A percentile compares a stretch with the other conserved stretches of the same genome.
Conservation (phyloP, 2,329 filamentous ascomycete species). For the Seiridium cupressi region DNA sequence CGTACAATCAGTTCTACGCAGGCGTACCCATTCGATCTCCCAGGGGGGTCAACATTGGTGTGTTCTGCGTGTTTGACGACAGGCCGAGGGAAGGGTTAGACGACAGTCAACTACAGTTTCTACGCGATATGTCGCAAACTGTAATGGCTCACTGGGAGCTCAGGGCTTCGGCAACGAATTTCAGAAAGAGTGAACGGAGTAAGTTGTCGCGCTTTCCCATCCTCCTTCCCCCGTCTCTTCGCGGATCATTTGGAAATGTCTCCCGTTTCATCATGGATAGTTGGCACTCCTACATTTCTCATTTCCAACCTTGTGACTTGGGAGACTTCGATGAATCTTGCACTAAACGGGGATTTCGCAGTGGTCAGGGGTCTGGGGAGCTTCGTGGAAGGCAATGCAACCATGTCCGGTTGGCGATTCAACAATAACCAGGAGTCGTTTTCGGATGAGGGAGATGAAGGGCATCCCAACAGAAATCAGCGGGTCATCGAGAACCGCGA, state of each 20-base stretch:
- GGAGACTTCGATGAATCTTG: no score
- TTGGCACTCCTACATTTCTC: no score
- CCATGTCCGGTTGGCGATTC: constrained; percentile 15
- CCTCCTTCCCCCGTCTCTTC: not conserved
- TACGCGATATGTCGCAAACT: constrained; percentile 14
- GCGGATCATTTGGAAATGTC: no score
- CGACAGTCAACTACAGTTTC: constrained; percentile 1
- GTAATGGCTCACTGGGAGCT: constrained; percentile 14
- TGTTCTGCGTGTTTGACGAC: constrained; percentile 11
- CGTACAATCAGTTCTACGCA: constrained; percentile 17
- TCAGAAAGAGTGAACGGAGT: constrained; percentile 16
- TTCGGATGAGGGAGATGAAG: constrained; percentile 13
- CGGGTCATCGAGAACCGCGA: constrained; percentile 10
- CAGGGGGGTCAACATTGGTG: constrained; percentile 16
- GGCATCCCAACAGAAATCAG: constrained; percentile 10
- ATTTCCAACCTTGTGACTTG: no score
- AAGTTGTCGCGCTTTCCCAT: not conserved
- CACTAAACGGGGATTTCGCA: not conserved
- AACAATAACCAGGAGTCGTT: constrained; percentile 10
- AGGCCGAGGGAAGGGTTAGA: constrained; percentile 7
- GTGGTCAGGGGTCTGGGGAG: constrained; percentile 19
- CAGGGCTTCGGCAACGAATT: constrained; percentile 5
- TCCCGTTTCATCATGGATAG: no score
- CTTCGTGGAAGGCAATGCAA: constrained; percentile 18
- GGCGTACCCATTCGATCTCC: constrained; percentile 13